These are phyloP conservation scores for Salvia miltiorrhiza DNA, from an alignment of 257 asterid genomes.

Conservation along the genomic window DNA sequence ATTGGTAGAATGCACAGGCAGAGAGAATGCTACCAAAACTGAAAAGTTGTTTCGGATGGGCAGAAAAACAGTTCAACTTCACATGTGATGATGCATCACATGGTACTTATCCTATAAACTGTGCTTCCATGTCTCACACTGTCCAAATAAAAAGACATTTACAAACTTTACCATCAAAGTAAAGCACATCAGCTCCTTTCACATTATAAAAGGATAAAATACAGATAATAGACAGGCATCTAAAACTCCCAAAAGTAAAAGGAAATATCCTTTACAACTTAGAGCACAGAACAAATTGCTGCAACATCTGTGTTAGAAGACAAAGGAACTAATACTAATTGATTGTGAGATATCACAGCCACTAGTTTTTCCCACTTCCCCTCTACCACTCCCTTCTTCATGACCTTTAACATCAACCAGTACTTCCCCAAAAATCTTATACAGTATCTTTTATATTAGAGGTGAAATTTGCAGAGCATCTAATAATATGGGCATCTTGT, in stretches of 20 bases:
- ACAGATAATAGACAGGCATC: not conserved
- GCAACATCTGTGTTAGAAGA: conserved; percentile 16
- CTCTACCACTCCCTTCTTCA: conserved; percentile 21
- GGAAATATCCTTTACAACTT: conserved; percentile 18
- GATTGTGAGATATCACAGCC: conserved; percentile 41
- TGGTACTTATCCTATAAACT: conserved; percentile 8
- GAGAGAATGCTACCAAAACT: not conserved
- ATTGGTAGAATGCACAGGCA: conserved; percentile 6
- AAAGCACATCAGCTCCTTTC: conserved; percentile 7
- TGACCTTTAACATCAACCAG: conserved; percentile 30
- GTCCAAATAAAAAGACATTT: not conserved
- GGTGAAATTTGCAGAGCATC: conserved; percentile 5
- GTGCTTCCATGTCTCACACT: conserved; percentile 11
- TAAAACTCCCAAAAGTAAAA: not conserved
- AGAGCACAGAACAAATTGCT: conserved; percentile 21
- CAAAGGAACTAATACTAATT: conserved; percentile 24
- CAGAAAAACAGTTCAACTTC: conserved; percentile 5
- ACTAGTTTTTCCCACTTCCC: conserved; percentile 35
- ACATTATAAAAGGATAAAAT: not conserved
- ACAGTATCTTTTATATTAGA: not conserved
- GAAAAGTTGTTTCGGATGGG: not conserved
- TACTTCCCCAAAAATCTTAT: conserved; percentile 11
- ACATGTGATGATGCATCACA: conserved; percentile 22
- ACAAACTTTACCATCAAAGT: conserved; percentile 18
- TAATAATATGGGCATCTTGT: conserved; percentile 17